Percentiles rank a stretch among this genome's conserved stretches.
Evolutionary conservation across 2,329 filamentous ascomycete species (phyloP).

Genomic region (Zopfia rhizophila): DNA sequence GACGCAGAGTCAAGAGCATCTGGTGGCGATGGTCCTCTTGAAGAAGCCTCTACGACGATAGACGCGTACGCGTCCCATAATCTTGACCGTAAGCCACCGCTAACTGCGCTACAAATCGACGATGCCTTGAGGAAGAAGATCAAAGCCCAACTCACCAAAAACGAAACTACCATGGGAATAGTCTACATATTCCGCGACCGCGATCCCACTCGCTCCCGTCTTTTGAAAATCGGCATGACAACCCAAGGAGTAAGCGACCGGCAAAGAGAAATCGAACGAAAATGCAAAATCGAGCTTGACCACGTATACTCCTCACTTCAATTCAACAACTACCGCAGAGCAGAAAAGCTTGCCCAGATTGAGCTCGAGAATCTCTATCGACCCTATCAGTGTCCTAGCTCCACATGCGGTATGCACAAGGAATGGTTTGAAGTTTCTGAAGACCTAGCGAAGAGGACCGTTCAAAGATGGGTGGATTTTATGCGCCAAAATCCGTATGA

Average conservation of each 20-base stretch:
- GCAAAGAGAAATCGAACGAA: neutral
- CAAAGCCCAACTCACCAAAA: slow-evolving; percentile 2
- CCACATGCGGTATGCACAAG: slow-evolving; percentile 10
- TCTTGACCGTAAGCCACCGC: neutral
- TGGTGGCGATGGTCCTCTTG: neutral
- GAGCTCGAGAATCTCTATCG: slow-evolving; percentile 5
- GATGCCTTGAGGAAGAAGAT: slow-evolving; percentile 10
- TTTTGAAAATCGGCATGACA: slow-evolving; percentile 19
- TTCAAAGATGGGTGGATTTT: slow-evolving; percentile 24
- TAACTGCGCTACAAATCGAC: slow-evolving; percentile 11
- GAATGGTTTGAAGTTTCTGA: slow-evolving; percentile 23
- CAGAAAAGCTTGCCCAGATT: slow-evolving; percentile 1
- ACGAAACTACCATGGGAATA: neutral
- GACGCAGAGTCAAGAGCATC: neutral
- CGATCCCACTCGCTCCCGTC: slow-evolving; percentile 5
- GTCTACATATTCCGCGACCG: slow-evolving; percentile 18
- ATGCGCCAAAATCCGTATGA: slow-evolving; percentile 23
- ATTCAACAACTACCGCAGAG: slow-evolving; percentile 1
- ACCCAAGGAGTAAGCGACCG: slow-evolving; percentile 10
- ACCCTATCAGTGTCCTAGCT: neutral
- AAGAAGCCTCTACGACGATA: too few species aligned
- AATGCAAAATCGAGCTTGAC: slow-evolving; percentile 7
- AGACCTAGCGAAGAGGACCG: slow-evolving; percentile 14
- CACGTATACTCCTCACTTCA: neutral
- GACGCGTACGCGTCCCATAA: neutral